Evolutionary conservation across 495 filamentous ascomycete species (phyloP).

Genomic region (Pseudoneurospora amorphoporcata): DNA sequence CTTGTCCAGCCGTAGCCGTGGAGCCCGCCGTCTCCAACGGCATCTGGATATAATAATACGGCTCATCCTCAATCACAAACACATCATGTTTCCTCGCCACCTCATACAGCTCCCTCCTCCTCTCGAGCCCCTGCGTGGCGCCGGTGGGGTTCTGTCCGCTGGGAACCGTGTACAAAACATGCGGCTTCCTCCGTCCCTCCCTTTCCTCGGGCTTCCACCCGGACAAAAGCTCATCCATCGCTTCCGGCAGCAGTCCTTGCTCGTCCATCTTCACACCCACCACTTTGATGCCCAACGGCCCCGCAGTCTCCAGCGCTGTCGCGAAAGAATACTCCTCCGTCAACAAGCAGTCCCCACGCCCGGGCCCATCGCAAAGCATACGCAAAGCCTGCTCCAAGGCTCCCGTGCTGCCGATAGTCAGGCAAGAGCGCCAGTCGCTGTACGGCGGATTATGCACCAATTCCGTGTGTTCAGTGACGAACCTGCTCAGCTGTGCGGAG

Average conservation of each 20-base stretch:
- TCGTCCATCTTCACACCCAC: slow-evolving; percentile 68
- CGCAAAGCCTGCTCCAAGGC: slow-evolving; percentile 67
- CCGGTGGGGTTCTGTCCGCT: slow-evolving; percentile 91
- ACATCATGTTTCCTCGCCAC: slow-evolving; percentile 75
- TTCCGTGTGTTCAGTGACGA: slow-evolving; percentile 88
- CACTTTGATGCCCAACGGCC: slow-evolving; percentile 64
- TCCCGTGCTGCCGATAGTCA: slow-evolving; percentile 70
- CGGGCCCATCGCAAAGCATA: slow-evolving; percentile 55
- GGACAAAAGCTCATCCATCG: slow-evolving; percentile 54
- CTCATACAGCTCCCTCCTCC: slow-evolving; percentile 61
- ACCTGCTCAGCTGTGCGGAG: slow-evolving; percentile 76
- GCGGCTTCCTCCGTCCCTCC: slow-evolving; percentile 56
- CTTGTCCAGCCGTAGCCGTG: slow-evolving; percentile 1
- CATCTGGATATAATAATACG: slow-evolving; percentile 98
- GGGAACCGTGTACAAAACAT: slow-evolving; percentile 71
- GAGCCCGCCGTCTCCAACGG: slow-evolving; percentile 51
- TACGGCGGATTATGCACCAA: slow-evolving; percentile 67
- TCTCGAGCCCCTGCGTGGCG: slow-evolving; percentile 57
- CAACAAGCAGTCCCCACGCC: slow-evolving; percentile 59
- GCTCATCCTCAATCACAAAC: slow-evolving; percentile 88
- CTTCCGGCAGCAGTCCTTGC: slow-evolving; percentile 60
- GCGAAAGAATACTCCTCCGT: slow-evolving; percentile 83
- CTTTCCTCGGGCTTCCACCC: slow-evolving; percentile 51
- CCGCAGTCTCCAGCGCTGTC: slow-evolving; percentile 69
- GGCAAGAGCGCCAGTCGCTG: slow-evolving; percentile 67